These are phyloP conservation scores for Candida silvicultrix DNA, from an alignment of 805 yeast genomes.

Conservation along the genomic window DNA sequence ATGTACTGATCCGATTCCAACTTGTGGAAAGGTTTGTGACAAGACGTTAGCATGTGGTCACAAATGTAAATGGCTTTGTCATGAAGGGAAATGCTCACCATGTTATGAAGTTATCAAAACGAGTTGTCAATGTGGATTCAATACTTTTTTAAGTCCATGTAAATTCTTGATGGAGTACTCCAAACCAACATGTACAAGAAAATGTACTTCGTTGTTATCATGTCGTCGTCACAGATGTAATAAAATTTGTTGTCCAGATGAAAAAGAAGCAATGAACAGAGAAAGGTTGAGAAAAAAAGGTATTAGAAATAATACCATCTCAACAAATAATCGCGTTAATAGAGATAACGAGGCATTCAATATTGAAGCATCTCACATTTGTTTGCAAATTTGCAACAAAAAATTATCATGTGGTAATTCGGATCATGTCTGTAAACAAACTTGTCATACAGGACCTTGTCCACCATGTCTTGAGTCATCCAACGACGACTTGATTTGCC, in stretches of 20 bases:
- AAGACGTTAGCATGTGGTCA: conserved; percentile 69
- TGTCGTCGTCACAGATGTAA: conserved; percentile 80
- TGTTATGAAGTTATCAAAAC: conserved; percentile 49
- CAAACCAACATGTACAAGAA: conserved; percentile 57
- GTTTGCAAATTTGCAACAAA: conserved; percentile 60
- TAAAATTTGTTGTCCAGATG: conserved; percentile 63
- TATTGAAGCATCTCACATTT: conserved; percentile 70
- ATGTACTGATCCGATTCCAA: conserved; percentile 78
- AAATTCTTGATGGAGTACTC: conserved; percentile 42
- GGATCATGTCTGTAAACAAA: conserved; percentile 56
- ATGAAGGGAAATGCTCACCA: conserved; percentile 67
- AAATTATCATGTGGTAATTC: conserved; percentile 52
- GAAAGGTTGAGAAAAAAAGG: conserved; percentile 43
- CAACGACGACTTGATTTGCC: conserved; percentile 72
- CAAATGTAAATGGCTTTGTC: conserved; percentile 68
- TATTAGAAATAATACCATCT: conserved; percentile 33
- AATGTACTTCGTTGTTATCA: conserved; percentile 67
- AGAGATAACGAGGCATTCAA: conserved; percentile 43
- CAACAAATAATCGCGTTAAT: conserved; percentile 22
- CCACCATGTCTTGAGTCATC: conserved; percentile 75
- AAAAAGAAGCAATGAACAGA: conserved; percentile 45
- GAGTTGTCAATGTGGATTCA: conserved; percentile 59
- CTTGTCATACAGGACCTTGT: conserved; percentile 79
- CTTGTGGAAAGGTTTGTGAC: conserved; percentile 61
- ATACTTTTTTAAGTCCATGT: conserved; percentile 59